Conservation (phyloP, 305 asterid species). For the Fraxinus albicans region DNA sequence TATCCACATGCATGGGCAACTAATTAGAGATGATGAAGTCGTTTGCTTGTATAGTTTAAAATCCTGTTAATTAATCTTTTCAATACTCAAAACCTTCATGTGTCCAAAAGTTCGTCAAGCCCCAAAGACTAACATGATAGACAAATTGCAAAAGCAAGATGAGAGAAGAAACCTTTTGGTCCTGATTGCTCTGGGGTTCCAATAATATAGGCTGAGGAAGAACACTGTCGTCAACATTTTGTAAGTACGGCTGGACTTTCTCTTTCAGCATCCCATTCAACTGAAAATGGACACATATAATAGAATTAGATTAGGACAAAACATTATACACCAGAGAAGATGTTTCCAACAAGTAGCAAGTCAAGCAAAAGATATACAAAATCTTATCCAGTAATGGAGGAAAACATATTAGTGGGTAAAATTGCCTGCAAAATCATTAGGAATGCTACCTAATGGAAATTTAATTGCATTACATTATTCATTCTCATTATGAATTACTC, state of each 20-base stretch:
- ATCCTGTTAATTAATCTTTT: background rate
- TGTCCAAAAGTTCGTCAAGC: background rate
- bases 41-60: background rate
- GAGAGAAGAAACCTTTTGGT: constrained; percentile 49
- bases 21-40: background rate
- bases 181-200: constrained; percentile 41
- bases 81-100: background rate
- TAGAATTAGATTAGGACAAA: constrained; percentile 10
- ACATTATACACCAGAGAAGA: background rate
- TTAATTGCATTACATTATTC: background rate
- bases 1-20: background rate
- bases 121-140: background rate
- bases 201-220: constrained; percentile 68
- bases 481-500: background rate
- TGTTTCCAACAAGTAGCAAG: background rate
- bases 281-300: constrained; percentile 36
- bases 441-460: background rate
- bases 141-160: background rate
- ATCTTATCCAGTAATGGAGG: background rate
- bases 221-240: constrained; percentile 47
- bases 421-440: background rate
- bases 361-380: background rate
- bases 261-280: constrained; percentile 82
- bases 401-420: background rate
- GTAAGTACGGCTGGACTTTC: constrained; percentile 71